Evolutionary conservation across 2,329 filamentous ascomycete species (phyloP).

Genomic region (Colletotrichum sidae): DNA sequence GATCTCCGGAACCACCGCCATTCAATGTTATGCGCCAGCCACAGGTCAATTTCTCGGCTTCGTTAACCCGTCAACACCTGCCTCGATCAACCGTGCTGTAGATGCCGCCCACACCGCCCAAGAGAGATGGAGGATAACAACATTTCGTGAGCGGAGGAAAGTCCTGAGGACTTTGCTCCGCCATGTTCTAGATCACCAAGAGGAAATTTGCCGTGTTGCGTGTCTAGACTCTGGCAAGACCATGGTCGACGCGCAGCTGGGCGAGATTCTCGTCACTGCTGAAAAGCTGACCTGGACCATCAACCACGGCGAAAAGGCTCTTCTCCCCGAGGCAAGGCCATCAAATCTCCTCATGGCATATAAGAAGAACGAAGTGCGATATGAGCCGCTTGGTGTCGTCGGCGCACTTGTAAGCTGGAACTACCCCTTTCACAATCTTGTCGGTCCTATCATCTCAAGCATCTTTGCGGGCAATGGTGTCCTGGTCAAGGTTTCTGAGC

Average conservation of each 20-base stretch:
- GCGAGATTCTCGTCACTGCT: slow-evolving; percentile 92
- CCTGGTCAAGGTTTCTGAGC: slow-evolving; percentile 93
- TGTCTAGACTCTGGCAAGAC: slow-evolving; percentile 97
- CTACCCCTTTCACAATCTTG: slow-evolving; percentile 94
- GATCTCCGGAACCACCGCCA: slow-evolving; percentile 72
- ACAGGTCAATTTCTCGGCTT: slow-evolving; percentile 86
- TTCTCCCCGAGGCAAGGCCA: slow-evolving; percentile 78
- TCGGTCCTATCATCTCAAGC: slow-evolving; percentile 89
- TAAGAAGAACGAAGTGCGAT: slow-evolving; percentile 90
- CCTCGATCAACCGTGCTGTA: slow-evolving; percentile 83
- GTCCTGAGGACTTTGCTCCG: slow-evolving; percentile 86
- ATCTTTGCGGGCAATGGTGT: slow-evolving; percentile 93
- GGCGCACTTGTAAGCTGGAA: slow-evolving; percentile 97
- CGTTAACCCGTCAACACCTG: slow-evolving; percentile 80
- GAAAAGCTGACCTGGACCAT: slow-evolving; percentile 98
- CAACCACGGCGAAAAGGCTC: slow-evolving; percentile 84
- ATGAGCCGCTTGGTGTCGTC: slow-evolving; percentile 93
- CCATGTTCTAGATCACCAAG: slow-evolving; percentile 89
- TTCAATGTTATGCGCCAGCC: slow-evolving; percentile 90
- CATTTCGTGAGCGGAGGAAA: slow-evolving; percentile 79
- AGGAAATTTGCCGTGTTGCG: slow-evolving; percentile 84
- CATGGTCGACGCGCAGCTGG: slow-evolving; percentile 91
- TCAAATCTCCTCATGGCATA: slow-evolving; percentile 96
- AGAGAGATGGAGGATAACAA: slow-evolving; percentile 79
- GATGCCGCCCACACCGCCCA: slow-evolving; percentile 81